Evolutionary conservation across 1,284 basidiomycete genomes (phyloP), one percentile per base, ranked within the genome.

Genomic region (Moesziomyces sp.): DNA sequence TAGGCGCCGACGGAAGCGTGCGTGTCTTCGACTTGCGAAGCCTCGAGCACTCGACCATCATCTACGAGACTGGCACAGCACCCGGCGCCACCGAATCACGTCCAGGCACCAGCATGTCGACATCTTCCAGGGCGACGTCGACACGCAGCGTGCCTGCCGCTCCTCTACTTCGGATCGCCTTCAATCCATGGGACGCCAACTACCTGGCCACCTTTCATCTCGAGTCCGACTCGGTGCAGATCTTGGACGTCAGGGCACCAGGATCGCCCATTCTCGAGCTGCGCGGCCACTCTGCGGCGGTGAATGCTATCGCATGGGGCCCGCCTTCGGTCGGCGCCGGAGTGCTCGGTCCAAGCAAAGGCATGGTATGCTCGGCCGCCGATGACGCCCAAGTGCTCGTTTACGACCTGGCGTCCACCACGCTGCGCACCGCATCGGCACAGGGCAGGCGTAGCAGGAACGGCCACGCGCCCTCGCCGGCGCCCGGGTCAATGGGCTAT

Each of bases 41-140:
- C 76, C 88, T 99, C 47, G 97, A 99, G 84, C 97, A 99, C 85
- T 97, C 94, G 9, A 99, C 97, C 3, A 99, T 99, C 79, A 88
- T 99, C 47, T 99, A 98, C 85, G 97, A 99, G 86, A 79, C 84
- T 6, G 78, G 67, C 13, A 65, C 74, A 11, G 60, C 71, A 43
- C 62, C 72, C 4, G 64, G 62, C 19, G 58, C 71, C 13, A 68
- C 69, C 21, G 70, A 73, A 19, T 74, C 68, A 18, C 58, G 77
- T 14, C 75, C 75, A n/a, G 72, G 72, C 18, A 78, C 74, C 6
- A 66, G 64, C 43, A 68, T 73, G 66, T 74, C 71, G 23, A 69
- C 59, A n/a, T 63, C 66, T 16, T 64, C 64, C 1, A 45, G 65
- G 13, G 74, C 69, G 1, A 61, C 70, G 4, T 67, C 70, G 1